Evolutionary conservation across 208 protist species (phyloP).

Genomic region (Histomonas meleagridis): DNA sequence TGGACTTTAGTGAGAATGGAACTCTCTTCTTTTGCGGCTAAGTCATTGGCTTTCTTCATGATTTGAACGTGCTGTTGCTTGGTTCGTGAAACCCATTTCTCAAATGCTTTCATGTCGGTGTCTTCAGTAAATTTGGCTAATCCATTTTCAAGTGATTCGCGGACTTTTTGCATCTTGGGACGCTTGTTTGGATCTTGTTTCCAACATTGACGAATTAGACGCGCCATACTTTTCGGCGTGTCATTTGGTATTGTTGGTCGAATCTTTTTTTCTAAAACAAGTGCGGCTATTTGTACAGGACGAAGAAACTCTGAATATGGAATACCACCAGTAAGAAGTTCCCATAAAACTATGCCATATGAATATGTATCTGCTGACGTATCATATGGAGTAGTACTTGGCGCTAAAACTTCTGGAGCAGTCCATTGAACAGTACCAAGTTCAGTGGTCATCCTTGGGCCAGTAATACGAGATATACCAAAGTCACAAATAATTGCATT

Average conservation of each 20-base stretch:
- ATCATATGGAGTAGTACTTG: background rate
- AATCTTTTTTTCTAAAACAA: background rate
- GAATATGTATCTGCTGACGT: background rate
- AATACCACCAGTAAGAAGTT: background rate
- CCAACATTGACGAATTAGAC: background rate
- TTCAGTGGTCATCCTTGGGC: background rate
- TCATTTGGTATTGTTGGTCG: background rate
- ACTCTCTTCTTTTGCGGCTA: too few species aligned
- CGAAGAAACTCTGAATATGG: background rate
- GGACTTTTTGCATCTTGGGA: background rate
- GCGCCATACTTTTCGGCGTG: background rate
- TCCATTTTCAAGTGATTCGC: background rate
- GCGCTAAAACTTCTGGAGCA: background rate
- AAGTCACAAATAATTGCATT: background rate
- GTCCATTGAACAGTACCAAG: background rate
- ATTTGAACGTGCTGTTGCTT: background rate
- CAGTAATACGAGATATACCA: background rate
- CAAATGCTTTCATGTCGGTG: background rate
- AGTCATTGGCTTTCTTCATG: background rate
- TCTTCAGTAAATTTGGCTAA: background rate
- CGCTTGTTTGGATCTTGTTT: background rate
- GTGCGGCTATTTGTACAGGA: background rate
- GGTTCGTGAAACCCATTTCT: background rate
- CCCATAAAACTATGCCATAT: background rate
- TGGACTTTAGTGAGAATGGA: background rate